These are phyloP conservation scores for Aspergillus flavus DNA, from an alignment of 2,329 filamentous ascomycete genomes.

Conservation along the genomic window DNA sequence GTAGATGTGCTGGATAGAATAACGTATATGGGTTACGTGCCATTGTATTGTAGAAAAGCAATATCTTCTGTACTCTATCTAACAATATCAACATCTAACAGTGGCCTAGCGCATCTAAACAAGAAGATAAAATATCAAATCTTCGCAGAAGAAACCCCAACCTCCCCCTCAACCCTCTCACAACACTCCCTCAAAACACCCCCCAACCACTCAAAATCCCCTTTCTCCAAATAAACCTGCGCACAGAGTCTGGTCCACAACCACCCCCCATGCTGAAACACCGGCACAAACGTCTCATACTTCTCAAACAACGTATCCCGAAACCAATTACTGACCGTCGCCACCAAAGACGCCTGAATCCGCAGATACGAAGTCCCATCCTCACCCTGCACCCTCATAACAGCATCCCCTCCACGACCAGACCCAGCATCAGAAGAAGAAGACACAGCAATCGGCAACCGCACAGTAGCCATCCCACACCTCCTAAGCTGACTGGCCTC, in stretches of 20 bases:
- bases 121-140: neutral
- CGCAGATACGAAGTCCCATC: neutral
- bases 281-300: conserved; percentile 71
- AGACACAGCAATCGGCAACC: conserved; percentile 63
- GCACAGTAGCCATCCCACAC: conserved; percentile 73
- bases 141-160: neutral
- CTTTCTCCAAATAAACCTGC: conserved; percentile 80
- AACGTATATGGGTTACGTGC: too few relatives aligned
- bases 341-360: conserved; percentile 33
- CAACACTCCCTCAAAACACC: conserved; percentile 61
- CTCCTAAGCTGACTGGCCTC: conserved; percentile 52
- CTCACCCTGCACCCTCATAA: neutral
- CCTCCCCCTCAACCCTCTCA: conserved; percentile 52
- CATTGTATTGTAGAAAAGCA: too few relatives aligned
- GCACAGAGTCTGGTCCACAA: conserved; percentile 76
- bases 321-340: conserved; percentile 58
- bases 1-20: too few relatives aligned
- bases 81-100: too few relatives aligned
- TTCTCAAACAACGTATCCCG: conserved; percentile 55
- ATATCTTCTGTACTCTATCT: too few relatives aligned
- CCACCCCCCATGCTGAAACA: conserved; percentile 62
- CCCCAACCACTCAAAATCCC: conserved; percentile 75
- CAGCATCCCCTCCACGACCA: neutral
- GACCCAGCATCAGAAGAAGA: neutral
- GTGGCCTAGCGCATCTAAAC: too few relatives aligned